Conservation (phyloP, 208 protist genomes). For the Angomonas ambiguus region DNA sequence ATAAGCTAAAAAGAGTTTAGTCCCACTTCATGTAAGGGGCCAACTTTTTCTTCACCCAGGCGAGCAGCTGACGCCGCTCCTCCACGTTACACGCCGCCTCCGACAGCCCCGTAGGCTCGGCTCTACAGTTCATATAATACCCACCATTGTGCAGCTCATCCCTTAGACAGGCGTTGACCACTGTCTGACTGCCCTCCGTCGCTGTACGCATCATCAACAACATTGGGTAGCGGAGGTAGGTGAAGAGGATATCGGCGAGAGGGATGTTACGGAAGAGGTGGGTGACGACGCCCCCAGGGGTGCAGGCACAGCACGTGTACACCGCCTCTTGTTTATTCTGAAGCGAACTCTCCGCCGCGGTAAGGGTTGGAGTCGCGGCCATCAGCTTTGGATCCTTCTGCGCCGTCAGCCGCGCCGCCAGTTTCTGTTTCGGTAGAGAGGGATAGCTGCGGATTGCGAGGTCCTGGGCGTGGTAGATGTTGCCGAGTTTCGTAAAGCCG, state of each 20-base stretch:
- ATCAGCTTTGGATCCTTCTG: conserved; percentile 19
- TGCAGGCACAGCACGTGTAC: conserved; percentile 66
- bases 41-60: conserved; percentile 68
- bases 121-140: conserved; percentile 74
- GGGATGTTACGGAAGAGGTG: conserved; percentile 68
- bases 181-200: conserved; percentile 70
- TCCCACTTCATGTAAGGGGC: conserved; percentile 81
- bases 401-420: conserved; percentile 3
- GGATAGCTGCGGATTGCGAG: conserved; percentile 65
- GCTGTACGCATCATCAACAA: conserved; percentile 67
- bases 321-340: conserved; percentile 23
- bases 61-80: conserved; percentile 61
- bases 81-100: conserved; percentile 51
- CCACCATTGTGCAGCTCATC: conserved; percentile 75
- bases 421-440: conserved; percentile 1
- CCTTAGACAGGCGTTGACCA: conserved; percentile 75
- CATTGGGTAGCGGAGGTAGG: conserved; percentile 53
- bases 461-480: conserved; percentile 78
- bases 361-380: conserved; percentile 5
- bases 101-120: conserved; percentile 58
- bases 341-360: conserved; percentile 11
- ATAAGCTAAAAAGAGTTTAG: conserved; percentile 6
- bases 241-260: conserved; percentile 32
- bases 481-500: conserved; percentile 82
- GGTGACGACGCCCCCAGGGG: conserved; percentile 70